These are phyloP conservation scores for Beauveria varroae DNA, from an alignment of 2,329 filamentous ascomycete species.

Conservation along the genomic window DNA sequence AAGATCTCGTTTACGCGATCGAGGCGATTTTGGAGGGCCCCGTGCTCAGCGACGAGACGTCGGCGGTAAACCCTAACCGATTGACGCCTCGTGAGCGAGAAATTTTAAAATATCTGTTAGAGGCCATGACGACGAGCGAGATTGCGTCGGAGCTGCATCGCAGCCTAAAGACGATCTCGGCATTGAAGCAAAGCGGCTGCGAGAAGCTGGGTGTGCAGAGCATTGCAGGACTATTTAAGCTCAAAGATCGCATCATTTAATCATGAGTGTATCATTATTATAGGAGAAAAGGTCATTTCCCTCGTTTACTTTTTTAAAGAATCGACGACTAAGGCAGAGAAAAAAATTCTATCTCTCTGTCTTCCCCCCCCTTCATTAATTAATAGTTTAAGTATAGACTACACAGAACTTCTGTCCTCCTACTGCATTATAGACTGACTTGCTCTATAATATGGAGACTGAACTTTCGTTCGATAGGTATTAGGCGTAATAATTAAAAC, in stretches of 20 bases:
- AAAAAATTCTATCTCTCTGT: too few species aligned
- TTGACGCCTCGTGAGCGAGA: neutral
- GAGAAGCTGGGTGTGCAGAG: slow-evolving; percentile 5
- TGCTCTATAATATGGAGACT: too few species aligned
- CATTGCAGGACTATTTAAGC: slow-evolving; percentile 2
- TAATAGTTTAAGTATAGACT: too few species aligned
- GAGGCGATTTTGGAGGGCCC: slow-evolving; percentile 1
- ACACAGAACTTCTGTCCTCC: too few species aligned
- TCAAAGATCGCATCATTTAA: slow-evolving; percentile 2
- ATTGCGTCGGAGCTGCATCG: slow-evolving; percentile 1
- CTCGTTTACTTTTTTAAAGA: too few species aligned
- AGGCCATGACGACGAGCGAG: slow-evolving; percentile 4
- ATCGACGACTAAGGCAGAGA: too few species aligned
- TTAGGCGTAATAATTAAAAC: too few species aligned
- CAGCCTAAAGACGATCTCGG: neutral
- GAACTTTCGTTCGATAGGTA: too few species aligned
- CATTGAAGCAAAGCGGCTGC: slow-evolving; percentile 5
- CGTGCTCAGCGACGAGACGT: neutral
- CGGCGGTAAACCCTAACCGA: neutral
- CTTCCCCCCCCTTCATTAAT: too few species aligned
- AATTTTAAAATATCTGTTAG: neutral
- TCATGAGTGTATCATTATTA: too few species aligned
- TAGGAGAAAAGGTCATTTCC: too few species aligned
- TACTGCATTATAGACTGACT: too few species aligned
- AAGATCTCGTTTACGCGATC: neutral